These are phyloP conservation scores for Chenopodium album DNA, from an alignment of 148 eudicot genomes.

Conservation along the genomic window DNA sequence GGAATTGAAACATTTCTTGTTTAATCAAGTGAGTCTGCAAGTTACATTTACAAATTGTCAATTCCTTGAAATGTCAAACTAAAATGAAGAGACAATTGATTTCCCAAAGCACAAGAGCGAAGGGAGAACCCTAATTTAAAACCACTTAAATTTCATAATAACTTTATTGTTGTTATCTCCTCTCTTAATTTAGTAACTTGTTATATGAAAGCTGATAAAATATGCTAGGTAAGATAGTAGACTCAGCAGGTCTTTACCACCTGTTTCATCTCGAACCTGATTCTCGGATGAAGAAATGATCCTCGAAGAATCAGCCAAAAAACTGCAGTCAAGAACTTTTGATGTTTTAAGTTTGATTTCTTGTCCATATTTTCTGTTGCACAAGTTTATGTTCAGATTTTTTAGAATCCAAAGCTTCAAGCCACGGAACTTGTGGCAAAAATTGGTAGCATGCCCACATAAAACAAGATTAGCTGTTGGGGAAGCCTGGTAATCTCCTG, in stretches of 20 bases:
- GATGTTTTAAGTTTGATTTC: constrained; percentile 17
- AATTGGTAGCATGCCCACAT: constrained; percentile 19
- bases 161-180: background rate
- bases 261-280: constrained; percentile 21
- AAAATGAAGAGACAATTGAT: background rate
- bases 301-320: background rate
- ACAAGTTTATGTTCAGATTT: constrained; percentile 17
- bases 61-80: background rate
- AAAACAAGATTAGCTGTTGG: constrained; percentile 18
- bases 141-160: background rate
- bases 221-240: background rate
- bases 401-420: constrained; percentile 21
- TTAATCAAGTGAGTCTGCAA: constrained; percentile 8
- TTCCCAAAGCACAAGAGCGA: background rate
- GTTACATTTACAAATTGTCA: background rate
- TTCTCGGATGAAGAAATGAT: constrained; percentile 4
- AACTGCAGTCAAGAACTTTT: constrained; percentile 19
- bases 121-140: background rate
- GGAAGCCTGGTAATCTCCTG: background rate
- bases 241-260: constrained; percentile 8
- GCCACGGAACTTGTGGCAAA: constrained; percentile 21
- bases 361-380: constrained; percentile 25
- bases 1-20: constrained; percentile 8
- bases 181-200: background rate
- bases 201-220: background rate